phyloP scores from a whole-genome alignment of 2,329 filamentous ascomycete species.

The Bipolaris gigantea region DNA sequence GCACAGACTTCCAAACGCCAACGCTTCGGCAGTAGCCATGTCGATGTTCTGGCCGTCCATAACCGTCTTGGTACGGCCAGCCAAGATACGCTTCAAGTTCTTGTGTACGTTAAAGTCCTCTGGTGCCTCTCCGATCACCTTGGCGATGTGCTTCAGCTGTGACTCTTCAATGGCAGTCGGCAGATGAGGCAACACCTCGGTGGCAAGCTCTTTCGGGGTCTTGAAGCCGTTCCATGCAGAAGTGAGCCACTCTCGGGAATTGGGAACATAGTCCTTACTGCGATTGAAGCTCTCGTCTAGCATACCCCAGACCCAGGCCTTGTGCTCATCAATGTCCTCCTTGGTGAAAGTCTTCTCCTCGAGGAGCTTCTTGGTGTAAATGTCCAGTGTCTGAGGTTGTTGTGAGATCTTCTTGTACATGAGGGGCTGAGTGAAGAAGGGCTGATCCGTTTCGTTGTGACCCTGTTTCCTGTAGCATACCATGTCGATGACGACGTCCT shows the following conservation, averaged over 20 bases:
- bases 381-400: constrained; percentile 82
- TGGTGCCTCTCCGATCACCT: constrained; percentile 75
- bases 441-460: constrained; percentile 99
- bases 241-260: constrained; percentile 96
- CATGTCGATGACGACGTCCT: constrained; percentile 95
- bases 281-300: constrained; percentile 95
- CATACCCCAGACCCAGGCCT: constrained; percentile 99
- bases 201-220: constrained; percentile 95
- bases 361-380: constrained; percentile 88
- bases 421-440: constrained; percentile 97
- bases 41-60: constrained; percentile 92
- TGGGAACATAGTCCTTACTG: constrained; percentile 96
- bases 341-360: constrained; percentile 94
- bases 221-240: constrained; percentile 99
- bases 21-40: constrained; percentile 94
- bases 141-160: constrained; percentile 78
- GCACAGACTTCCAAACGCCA: constrained; percentile 90
- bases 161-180: constrained; percentile 77
- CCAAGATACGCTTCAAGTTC: constrained; percentile 95
- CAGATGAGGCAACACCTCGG: constrained; percentile 88
- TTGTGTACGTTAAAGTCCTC: constrained; percentile 88
- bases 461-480: constrained; percentile 99
- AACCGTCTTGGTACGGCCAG: constrained; percentile 87
- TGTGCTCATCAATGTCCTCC: constrained; percentile 97
- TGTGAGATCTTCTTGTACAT: constrained; percentile 98